Evolutionary conservation across 108 stramenopile genomes (phyloP), one percentile per base, ranked within the genome.

Genomic region (Cyclotella baltica): DNA sequence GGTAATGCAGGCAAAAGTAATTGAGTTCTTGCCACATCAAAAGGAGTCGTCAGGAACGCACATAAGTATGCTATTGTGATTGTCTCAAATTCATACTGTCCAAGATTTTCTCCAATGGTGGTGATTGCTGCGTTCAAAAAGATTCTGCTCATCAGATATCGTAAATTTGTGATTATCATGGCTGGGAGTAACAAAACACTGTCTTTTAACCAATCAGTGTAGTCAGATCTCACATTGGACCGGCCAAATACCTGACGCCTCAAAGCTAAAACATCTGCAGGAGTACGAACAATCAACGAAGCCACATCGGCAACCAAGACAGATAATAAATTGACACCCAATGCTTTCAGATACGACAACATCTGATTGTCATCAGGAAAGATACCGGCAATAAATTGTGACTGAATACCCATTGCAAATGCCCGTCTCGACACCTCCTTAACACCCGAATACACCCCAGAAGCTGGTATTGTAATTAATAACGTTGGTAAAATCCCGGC

Each of bases 41-140:
- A 96, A 22, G 94, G 94, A 35, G 94, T 96, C 8, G 92, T 96
- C 62, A 93, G 65, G 23, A 91, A 72, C 31, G 89, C 90, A 40
- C 89, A 90, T 0, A 91, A 28, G 18, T 88, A 77, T 8, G 94
- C 92, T 4, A 85, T 78, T 16, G 51, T 52, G 50, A 93, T 77
- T 16, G 83, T 87, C 28, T 83, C 84, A 0, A 87, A 61, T 19
- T 92, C 91, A 65, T 96, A 93, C n/a, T 71, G 75, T 16, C 83
- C 84, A 36, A 96, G 72, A 65, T 81, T 77, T 34, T 92, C 76
- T n/a, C 70, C 79, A 13, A 88, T 89, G 3, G 76, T 86, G 13
- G 90, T 77, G 38, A 96, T 72, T 13, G 85, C 72, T 1, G 86
- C 82, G 61, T 91, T 90, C 48, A 92, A 67, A 25, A 78, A 84